Evolutionary conservation across 2,329 filamentous ascomycete genomes (phyloP).

Genomic region (Hawksworthiomyces lignivorus): DNA sequence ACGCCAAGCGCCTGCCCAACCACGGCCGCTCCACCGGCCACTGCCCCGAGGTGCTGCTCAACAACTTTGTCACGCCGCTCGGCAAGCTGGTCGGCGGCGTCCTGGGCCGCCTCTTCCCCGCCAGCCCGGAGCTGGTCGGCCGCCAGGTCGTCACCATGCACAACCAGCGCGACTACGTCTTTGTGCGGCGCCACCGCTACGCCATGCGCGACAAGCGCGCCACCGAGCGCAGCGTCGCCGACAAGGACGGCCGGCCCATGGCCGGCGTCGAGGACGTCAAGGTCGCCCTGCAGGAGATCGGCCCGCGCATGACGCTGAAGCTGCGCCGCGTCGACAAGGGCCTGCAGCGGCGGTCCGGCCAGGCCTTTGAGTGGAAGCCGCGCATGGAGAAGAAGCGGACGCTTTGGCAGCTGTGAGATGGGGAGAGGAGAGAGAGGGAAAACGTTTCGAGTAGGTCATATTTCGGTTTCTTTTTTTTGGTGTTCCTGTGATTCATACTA

Average conservation of each 20-base stretch:
- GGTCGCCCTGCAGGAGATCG: constrained; percentile 83
- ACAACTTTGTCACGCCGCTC: constrained; percentile 91
- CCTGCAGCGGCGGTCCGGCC: constrained; percentile 57
- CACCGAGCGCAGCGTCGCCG: constrained; percentile 80
- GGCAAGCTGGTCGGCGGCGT: constrained; percentile 81
- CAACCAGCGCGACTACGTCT: constrained; percentile 95
- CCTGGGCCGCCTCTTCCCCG: constrained; percentile 73
- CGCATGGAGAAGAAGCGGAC: constrained; percentile 92
- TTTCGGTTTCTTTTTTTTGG: neutral
- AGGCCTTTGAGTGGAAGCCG: constrained; percentile 90
- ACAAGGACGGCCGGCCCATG: constrained; percentile 72
- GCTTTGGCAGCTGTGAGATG: constrained; percentile 90
- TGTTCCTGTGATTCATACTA: too few species aligned
- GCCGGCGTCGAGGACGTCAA: constrained; percentile 79
- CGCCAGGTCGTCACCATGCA: constrained; percentile 87
- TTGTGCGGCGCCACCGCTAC: constrained; percentile 83
- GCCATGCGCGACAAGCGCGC: constrained; percentile 82
- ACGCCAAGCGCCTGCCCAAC: constrained; percentile 78
- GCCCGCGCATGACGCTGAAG: constrained; percentile 68
- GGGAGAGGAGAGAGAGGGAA: too few species aligned
- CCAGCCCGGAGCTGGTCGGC: constrained; percentile 63
- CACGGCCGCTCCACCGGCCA: constrained; percentile 85
- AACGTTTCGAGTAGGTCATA: neutral
- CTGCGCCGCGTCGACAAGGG: constrained; percentile 86
- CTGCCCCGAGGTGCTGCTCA: constrained; percentile 80